These are phyloP conservation scores for Jatropha curcas DNA, from an alignment of 345 rosid genomes.

Conservation along the genomic window DNA sequence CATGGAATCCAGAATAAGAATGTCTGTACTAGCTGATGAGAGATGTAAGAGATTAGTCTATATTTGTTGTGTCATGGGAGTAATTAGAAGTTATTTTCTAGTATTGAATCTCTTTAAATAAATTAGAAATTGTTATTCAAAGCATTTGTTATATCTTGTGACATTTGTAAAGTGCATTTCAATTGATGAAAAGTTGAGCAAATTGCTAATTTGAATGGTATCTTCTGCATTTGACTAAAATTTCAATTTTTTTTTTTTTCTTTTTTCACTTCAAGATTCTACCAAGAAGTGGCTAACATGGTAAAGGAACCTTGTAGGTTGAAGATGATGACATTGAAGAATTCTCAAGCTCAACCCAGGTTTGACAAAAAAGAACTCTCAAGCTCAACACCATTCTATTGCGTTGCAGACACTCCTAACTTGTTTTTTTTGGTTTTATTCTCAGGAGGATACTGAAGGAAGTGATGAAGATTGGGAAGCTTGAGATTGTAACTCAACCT, in stretches of 20 bases:
- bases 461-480: conserved; percentile 57
- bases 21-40: neutral
- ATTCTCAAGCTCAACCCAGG: conserved; percentile 53
- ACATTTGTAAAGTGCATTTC: too few species aligned
- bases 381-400: neutral
- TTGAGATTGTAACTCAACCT: conserved; percentile 21
- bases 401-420: neutral
- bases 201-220: too few species aligned
- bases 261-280: neutral
- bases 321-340: conserved; percentile 51
- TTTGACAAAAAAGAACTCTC: conserved; percentile 15
- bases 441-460: conserved; percentile 53
- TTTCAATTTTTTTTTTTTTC: too few species aligned
- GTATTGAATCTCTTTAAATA: too few species aligned
- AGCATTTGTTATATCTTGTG: too few species aligned
- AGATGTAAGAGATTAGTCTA: neutral
- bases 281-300: conserved; percentile 3
- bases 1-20: neutral
- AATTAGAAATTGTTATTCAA: too few species aligned
- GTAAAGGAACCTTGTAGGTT: conserved; percentile 38
- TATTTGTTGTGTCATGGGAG: too few species aligned
- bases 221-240: too few species aligned
- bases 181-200: too few species aligned
- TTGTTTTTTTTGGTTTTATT: neutral
- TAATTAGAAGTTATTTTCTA: too few species aligned